These are phyloP conservation scores for Hymenotorrendiella dingleyae DNA, from an alignment of 2,329 filamentous ascomycete genomes.

Conservation along the genomic window DNA sequence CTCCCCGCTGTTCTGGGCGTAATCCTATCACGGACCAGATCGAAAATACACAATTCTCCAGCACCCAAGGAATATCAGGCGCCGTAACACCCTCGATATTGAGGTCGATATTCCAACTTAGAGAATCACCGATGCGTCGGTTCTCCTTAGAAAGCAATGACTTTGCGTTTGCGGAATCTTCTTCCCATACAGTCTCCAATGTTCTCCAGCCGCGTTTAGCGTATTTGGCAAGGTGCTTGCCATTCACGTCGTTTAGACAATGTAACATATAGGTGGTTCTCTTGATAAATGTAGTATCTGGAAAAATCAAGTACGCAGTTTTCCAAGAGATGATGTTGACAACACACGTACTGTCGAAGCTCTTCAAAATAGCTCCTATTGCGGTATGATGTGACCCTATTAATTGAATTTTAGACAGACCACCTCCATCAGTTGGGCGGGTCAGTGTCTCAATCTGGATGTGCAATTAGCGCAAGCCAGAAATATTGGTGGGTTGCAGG, in stretches of 20 bases:
- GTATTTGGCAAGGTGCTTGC: background rate
- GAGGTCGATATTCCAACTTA: background rate
- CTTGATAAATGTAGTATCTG: background rate
- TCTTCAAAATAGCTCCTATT: background rate
- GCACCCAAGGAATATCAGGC: background rate
- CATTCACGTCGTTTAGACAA: too few relatives aligned
- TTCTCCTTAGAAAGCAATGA: background rate
- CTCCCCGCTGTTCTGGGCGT: background rate
- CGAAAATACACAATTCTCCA: background rate
- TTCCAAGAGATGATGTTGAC: background rate
- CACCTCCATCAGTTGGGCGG: background rate
- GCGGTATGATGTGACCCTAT: background rate
- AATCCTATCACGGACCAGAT: background rate
- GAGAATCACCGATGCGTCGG: background rate
- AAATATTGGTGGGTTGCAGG: background rate
- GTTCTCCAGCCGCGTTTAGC: background rate
- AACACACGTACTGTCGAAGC: background rate
- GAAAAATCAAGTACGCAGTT: background rate
- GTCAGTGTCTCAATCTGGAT: background rate
- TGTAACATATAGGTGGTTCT: too few relatives aligned
- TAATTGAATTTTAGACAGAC: background rate
- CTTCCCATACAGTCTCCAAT: background rate
- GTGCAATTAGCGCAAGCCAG: background rate
- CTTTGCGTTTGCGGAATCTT: background rate
- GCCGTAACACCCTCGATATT: background rate